Percentiles rank a stretch among this genome's conserved stretches.
phyloP scores from a whole-genome alignment of 257 asterid species.

The Lithospermum erythrorhizon region DNA sequence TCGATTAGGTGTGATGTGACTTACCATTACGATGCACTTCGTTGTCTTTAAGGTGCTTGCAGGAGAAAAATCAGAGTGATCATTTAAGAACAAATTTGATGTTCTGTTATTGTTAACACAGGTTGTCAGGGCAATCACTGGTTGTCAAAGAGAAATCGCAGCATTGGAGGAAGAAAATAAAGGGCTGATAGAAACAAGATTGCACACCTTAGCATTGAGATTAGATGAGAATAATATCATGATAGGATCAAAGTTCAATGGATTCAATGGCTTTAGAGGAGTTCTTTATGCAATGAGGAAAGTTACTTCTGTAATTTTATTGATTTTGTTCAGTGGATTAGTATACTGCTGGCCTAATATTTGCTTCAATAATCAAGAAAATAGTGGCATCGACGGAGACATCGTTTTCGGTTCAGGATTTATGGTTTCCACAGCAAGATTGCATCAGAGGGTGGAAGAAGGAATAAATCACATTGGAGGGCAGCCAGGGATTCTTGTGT shows the following conservation, averaged over 20 bases:
- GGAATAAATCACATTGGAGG: constrained; percentile 37
- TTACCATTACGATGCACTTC: too few species aligned
- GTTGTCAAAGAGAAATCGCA: constrained; percentile 61
- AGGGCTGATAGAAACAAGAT: constrained; percentile 64
- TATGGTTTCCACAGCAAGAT: constrained; percentile 62
- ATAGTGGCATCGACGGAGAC: constrained; percentile 42
- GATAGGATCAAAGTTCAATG: constrained; percentile 58
- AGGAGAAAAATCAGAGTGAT: too few species aligned
- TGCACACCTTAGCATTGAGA: constrained; percentile 47
- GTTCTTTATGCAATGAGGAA: constrained; percentile 84
- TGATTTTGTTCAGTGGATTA: constrained; percentile 52
- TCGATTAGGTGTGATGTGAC: too few species aligned
- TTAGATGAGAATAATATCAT: constrained; percentile 43
- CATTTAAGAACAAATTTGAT: background rate
- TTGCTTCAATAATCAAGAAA: constrained; percentile 16
- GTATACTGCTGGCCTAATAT: constrained; percentile 61
- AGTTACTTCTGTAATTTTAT: constrained; percentile 51
- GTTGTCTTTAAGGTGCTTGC: too few species aligned
- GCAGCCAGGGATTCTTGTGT: constrained; percentile 40
- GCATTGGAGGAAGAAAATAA: constrained; percentile 79
- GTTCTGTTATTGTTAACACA: background rate
- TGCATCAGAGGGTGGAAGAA: constrained; percentile 55
- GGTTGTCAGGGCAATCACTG: constrained; percentile 41
- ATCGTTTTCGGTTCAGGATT: constrained; percentile 64
- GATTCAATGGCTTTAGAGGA: constrained; percentile 86